A percentile compares a stretch with the other conserved stretches of the same genome.
phyloP scores from a whole-genome alignment of 148 eudicot species.

The Oxyria digyna region DNA sequence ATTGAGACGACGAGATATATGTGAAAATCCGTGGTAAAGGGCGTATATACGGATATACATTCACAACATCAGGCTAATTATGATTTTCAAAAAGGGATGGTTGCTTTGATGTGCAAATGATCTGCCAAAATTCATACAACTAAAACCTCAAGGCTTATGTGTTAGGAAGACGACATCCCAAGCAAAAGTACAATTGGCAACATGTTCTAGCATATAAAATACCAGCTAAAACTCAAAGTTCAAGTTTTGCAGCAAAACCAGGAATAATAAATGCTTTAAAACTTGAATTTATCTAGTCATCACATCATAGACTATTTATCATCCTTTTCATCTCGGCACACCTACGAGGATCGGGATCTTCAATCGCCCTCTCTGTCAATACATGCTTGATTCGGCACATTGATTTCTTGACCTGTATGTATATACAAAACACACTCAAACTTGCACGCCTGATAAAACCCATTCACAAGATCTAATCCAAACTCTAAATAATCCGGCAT shows the following conservation, averaged over 20 bases:
- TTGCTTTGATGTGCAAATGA: no score
- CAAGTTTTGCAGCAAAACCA: conserved; percentile 1
- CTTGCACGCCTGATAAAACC: not conserved
- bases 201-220: not conserved
- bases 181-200: not conserved
- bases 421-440: not conserved
- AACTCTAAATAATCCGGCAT: not conserved
- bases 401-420: conserved; percentile 60
- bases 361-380: conserved; percentile 79
- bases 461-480: not conserved
- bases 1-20: no score
- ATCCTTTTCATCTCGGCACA: conserved; percentile 79
- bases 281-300: not conserved
- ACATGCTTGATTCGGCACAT: conserved; percentile 89
- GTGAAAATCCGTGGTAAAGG: no score
- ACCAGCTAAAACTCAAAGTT: not conserved
- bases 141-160: no score
- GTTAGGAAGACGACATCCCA: no score
- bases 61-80: no score
- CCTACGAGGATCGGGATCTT: conserved; percentile 74
- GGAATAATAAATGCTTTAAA: not conserved
- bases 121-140: no score
- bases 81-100: no score
- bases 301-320: conserved; percentile 63
- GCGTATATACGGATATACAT: no score